A percentile compares a stretch with the other conserved stretches of the same genome.
phyloP scores from a whole-genome alignment of 2,329 filamentous ascomycete species.

The Paecilomyces dactylethromorphus region DNA sequence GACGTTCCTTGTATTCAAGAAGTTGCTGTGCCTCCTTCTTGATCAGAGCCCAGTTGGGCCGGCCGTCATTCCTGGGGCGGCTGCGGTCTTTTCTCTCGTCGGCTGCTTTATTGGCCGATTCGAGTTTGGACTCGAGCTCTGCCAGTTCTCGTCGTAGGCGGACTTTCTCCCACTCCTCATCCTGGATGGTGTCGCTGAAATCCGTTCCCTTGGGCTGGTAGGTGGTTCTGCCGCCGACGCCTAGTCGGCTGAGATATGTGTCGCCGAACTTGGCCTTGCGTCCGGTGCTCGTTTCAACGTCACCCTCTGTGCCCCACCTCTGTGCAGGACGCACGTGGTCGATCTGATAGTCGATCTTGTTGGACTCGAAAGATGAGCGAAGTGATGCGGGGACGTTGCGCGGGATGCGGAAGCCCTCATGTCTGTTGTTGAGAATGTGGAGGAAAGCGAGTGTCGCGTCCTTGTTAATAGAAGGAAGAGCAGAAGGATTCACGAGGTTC shows the following conservation, averaged over 20 bases:
- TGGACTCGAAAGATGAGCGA: conserved; percentile 84
- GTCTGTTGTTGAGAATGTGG: conserved; percentile 91
- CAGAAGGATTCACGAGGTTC: conserved; percentile 95
- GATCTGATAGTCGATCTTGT: conserved; percentile 92
- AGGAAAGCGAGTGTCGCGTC: conserved; percentile 91
- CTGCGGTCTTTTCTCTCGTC: conserved; percentile 51
- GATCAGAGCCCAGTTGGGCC: conserved; percentile 80
- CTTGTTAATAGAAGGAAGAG: conserved; percentile 77
- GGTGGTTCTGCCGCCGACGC: conserved; percentile 65
- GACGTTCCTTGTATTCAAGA: conserved; percentile 84
- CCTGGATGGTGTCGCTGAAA: conserved; percentile 76
- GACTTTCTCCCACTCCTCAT: conserved; percentile 95
- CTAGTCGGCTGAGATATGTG: conserved; percentile 86
- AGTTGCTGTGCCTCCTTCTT: conserved; percentile 92
- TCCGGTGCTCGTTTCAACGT: conserved; percentile 75
- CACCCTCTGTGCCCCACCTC: conserved; percentile 71
- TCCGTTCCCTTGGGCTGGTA: conserved; percentile 84
- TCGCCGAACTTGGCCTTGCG: conserved; percentile 97
- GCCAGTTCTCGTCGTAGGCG: conserved; percentile 85
- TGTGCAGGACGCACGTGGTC: conserved; percentile 67
- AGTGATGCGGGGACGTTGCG: conserved; percentile 87
- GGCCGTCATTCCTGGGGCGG: conserved; percentile 54
- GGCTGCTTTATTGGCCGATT: conserved; percentile 68
- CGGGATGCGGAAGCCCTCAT: conserved; percentile 91
- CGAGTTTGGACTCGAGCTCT: conserved; percentile 83